Evolutionary conservation across 441 rosid species (phyloP).

Genomic region (Mallotus japonicus): DNA sequence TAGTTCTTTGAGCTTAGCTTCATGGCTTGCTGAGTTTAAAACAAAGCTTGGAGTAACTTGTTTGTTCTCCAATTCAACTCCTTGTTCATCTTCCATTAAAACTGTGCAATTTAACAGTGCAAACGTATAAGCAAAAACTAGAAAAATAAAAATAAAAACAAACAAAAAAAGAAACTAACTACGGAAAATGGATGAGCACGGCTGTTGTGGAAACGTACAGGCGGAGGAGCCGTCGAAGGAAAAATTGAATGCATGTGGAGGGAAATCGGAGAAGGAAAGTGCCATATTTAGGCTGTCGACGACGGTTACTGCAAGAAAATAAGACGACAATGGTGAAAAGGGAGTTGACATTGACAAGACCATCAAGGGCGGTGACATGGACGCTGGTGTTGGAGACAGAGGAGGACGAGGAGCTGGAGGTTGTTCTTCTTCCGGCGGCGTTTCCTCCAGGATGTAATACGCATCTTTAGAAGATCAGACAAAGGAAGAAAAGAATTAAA

Average conservation of each 20-base stretch:
- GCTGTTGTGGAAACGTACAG: too few relatives aligned
- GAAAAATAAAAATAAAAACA: not conserved
- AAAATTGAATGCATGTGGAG: too few relatives aligned
- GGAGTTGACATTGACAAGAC: conserved; percentile 89
- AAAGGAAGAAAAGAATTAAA: not conserved
- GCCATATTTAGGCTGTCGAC: too few relatives aligned
- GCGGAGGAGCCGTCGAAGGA: too few relatives aligned
- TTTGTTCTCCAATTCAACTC: conserved; percentile 29
- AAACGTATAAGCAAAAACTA: not conserved
- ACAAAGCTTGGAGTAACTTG: conserved; percentile 20
- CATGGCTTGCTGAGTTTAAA: conserved; percentile 18
- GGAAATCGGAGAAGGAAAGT: too few relatives aligned
- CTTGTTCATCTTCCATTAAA: conserved; percentile 33
- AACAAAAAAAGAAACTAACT: too few relatives aligned
- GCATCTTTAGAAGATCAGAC: conserved; percentile 48
- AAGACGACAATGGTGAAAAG: conserved; percentile 93
- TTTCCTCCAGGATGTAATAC: conserved; percentile 2
- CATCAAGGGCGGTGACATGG: conserved; percentile 90
- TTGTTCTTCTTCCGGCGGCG: conserved; percentile 24
- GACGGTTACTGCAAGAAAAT: too few relatives aligned
- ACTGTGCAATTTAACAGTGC: conserved; percentile 35
- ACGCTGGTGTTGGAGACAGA: conserved; percentile 66
- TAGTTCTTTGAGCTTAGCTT: conserved; percentile 67
- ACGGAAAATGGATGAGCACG: too few relatives aligned
- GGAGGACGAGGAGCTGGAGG: conserved; percentile 31